Percentiles rank a stretch among this genome's conserved stretches.
Evolutionary conservation across 148 eudicot genomes (phyloP).

Genomic region (Selenicereus undatus): DNA sequence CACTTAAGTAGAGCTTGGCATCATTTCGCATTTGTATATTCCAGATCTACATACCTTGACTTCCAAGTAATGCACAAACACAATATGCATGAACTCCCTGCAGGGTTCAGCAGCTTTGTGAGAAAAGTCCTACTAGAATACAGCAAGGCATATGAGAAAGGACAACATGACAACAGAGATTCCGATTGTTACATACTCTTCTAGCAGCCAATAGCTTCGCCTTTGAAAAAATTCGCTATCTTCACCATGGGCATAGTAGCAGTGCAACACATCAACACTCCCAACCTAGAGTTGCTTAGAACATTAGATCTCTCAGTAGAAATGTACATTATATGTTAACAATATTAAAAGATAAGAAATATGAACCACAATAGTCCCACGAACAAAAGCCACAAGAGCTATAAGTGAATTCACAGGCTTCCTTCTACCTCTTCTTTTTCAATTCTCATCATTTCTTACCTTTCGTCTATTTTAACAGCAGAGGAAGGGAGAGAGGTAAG

Average conservation of each 20-base stretch:
- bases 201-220: slow-evolving; percentile 56
- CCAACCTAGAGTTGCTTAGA: slow-evolving; percentile 32
- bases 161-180: neutral
- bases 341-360: neutral
- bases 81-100: slow-evolving; percentile 57
- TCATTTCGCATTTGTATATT: neutral
- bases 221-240: slow-evolving; percentile 48
- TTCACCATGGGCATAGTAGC: slow-evolving; percentile 69
- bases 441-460: neutral
- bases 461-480: neutral
- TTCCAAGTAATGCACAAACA: slow-evolving; percentile 59
- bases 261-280: slow-evolving; percentile 50
- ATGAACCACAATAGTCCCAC: neutral
- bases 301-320: neutral
- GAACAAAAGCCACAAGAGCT: neutral
- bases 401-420: neutral
- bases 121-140: neutral
- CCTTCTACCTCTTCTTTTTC: neutral
- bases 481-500: neutral
- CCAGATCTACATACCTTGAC: slow-evolving; percentile 35
- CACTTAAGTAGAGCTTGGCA: neutral
- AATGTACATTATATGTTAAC: neutral
- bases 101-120: slow-evolving; percentile 30
- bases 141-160: neutral
- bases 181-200: slow-evolving; percentile 38